phyloP scores from a whole-genome alignment of 495 filamentous ascomycete species.

The Tuber microsphaerosporum region DNA sequence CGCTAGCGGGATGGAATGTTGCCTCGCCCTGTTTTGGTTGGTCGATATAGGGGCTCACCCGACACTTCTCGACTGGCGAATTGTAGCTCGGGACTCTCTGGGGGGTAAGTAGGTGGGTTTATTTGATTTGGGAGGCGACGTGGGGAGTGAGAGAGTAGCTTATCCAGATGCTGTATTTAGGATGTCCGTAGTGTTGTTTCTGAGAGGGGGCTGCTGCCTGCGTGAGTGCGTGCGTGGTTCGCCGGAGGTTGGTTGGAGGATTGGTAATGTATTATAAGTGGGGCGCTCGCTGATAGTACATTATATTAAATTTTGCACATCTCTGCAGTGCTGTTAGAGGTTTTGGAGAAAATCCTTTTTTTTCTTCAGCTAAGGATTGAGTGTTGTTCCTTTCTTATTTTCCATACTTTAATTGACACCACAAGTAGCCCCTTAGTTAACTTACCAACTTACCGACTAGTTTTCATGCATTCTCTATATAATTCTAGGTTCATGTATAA shows the following conservation, averaged over 20 bases:
- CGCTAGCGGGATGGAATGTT: not conserved
- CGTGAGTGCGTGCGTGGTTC: not conserved
- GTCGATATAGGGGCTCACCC: not conserved
- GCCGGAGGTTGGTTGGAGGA: not conserved
- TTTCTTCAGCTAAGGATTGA: not conserved
- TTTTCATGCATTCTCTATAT: not conserved
- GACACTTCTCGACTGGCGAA: not conserved
- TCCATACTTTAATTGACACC: not conserved
- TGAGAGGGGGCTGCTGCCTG: not conserved
- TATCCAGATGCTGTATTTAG: not conserved
- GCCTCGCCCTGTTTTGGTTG: not conserved
- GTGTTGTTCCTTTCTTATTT: not conserved
- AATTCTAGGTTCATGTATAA: not conserved
- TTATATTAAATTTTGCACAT: not conserved
- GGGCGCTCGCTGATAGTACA: not conserved
- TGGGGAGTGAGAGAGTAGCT: not conserved
- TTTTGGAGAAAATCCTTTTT: not conserved
- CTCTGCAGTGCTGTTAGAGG: not conserved
- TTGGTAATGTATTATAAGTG: not conserved
- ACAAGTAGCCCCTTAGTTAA: not conserved
- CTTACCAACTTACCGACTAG: not conserved
- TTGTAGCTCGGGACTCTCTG: not conserved
- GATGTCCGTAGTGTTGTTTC: not conserved
- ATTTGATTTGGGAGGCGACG: not conserved
- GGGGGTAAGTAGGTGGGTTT: not conserved